Evolutionary conservation across 2,329 filamentous ascomycete genomes (phyloP).

Genomic region (Fusarium torreyae): DNA sequence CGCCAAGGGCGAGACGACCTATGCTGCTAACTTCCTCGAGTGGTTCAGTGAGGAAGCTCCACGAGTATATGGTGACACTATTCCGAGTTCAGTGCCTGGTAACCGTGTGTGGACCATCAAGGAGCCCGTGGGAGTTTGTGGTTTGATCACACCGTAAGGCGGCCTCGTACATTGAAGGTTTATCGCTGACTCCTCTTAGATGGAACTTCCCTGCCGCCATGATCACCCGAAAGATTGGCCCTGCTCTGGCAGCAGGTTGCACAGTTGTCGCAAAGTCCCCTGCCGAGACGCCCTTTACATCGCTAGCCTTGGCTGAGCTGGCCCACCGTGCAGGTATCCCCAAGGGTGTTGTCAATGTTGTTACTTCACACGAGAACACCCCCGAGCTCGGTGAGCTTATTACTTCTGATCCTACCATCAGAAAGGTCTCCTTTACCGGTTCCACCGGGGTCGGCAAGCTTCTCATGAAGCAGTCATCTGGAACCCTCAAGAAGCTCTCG

Average conservation of each 20-base stretch:
- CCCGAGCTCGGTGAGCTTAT: constrained; percentile 82
- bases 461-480: constrained; percentile 90
- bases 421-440: constrained; percentile 96
- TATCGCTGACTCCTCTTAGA: constrained; percentile 50
- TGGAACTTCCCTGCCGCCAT: constrained; percentile 91
- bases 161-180: neutral
- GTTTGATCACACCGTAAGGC: constrained; percentile 79
- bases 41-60: constrained; percentile 88
- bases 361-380: constrained; percentile 86
- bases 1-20: constrained; percentile 79
- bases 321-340: constrained; percentile 90
- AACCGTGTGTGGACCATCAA: constrained; percentile 85
- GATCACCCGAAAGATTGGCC: constrained; percentile 79
- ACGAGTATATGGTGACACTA: constrained; percentile 80
- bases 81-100: constrained; percentile 76
- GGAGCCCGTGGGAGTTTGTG: constrained; percentile 88
- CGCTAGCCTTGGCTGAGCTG: constrained; percentile 89
- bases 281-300: constrained; percentile 91
- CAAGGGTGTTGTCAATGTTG: constrained; percentile 89
- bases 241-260: constrained; percentile 92
- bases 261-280: constrained; percentile 94
- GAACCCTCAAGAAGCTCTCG: constrained; percentile 85
- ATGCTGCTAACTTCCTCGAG: constrained; percentile 82
- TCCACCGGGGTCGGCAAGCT: constrained; percentile 78
- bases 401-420: constrained; percentile 79